phyloP scores from a whole-genome alignment of 2,329 filamentous ascomycete genomes.

The Alternaria burnsii region DNA sequence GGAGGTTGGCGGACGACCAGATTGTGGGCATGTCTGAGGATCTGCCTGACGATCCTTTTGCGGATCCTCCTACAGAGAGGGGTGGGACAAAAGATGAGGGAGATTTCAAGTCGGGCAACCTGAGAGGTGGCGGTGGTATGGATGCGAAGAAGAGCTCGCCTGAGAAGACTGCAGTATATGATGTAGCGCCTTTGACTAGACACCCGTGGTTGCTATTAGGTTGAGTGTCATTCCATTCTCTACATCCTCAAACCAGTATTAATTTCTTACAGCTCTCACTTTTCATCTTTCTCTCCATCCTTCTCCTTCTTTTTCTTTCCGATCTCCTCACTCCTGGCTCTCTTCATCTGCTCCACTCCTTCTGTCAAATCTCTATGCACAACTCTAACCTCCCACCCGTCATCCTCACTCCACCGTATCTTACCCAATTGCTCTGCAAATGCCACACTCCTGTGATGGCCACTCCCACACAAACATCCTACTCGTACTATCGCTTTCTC shows the following conservation, averaged over 20 bases:
- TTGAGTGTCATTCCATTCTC: neutral
- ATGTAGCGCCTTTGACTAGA: neutral
- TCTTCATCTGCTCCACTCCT: conserved; percentile 1
- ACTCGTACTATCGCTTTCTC: conserved; percentile 6
- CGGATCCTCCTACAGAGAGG: neutral
- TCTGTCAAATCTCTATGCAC: conserved; percentile 13
- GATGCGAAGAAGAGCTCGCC: neutral
- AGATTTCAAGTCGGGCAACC: neutral
- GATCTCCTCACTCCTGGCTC: neutral
- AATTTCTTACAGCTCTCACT: neutral
- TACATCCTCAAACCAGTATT: neutral
- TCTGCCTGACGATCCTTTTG: neutral
- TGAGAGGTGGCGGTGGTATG: neutral
- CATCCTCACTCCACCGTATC: conserved; percentile 11
- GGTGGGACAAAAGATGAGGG: neutral
- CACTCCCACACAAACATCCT: conserved; percentile 15
- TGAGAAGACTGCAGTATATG: neutral
- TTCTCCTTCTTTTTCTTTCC: neutral
- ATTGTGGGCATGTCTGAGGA: neutral
- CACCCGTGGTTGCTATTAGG: neutral
- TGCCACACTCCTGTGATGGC: conserved; percentile 19
- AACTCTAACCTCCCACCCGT: conserved; percentile 12
- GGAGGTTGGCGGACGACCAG: neutral
- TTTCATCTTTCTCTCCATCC: neutral
- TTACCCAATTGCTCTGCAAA: conserved; percentile 19